Conservation (phyloP, 139 green algal species). For the Chlorella sp. region DNA sequence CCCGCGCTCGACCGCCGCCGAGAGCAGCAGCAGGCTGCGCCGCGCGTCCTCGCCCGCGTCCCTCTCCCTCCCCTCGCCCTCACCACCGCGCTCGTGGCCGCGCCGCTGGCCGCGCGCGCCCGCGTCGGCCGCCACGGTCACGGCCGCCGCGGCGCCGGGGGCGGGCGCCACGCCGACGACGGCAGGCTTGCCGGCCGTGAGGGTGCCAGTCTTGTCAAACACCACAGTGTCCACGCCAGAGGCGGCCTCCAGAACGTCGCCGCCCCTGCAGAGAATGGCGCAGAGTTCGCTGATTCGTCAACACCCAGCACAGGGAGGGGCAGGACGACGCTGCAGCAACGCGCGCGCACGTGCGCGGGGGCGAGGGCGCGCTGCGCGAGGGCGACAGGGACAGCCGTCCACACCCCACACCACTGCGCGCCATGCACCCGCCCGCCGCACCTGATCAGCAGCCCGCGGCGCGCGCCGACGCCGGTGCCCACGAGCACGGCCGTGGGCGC, state of each 20-base stretch:
- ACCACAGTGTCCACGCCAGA: slow-evolving; percentile 82
- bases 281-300: no score
- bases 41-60: background rate
- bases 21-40: slow-evolving; percentile 60
- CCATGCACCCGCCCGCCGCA: no score
- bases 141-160: no score
- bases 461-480: slow-evolving; percentile 76
- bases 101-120: slow-evolving; percentile 5
- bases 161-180: slow-evolving; percentile 49
- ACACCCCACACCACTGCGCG: no score
- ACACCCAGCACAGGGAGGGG: background rate
- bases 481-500: slow-evolving; percentile 93
- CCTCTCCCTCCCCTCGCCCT: background rate
- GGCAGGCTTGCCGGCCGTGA: slow-evolving; percentile 80
- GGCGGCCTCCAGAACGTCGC: slow-evolving; percentile 34
- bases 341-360: background rate
- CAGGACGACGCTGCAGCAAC: background rate
- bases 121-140: no score
- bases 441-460: slow-evolving; percentile 81
- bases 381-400: no score
- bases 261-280: no score
- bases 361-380: no score
- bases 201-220: slow-evolving; percentile 96
- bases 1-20: slow-evolving; percentile 71
- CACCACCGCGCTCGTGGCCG: background rate